Base-by-base conservation (phyloP, 805 yeast genomes). In the Kuraishia cidri region DNA sequence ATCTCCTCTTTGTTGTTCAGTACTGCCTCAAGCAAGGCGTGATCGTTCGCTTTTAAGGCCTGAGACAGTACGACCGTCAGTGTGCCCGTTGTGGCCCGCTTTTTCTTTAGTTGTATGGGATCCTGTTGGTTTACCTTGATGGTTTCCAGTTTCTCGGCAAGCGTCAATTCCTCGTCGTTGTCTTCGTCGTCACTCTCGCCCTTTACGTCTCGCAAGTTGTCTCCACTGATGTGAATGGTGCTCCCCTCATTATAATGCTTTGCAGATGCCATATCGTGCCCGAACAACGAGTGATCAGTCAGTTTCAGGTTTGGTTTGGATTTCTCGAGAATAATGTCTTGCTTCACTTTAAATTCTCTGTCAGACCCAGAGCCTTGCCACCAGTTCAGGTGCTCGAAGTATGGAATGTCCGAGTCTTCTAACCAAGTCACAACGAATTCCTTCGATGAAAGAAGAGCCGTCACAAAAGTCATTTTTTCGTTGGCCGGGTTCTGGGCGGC, bases 21-120 rank as follows among this genome's bases (percentile, higher is more conserved):
- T 9, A 94, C 95, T 3, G 85, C 75, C 54, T 92, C 97, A 40
- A 92, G 65, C 36, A 92, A 63, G 7, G 92, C 62, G 46, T 79
- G 87, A 52, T 92, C 99, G 47, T 83, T 84, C 14, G 94, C 78
- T 46, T 75, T 78, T 40, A 92, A 66, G 0, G 98, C 90, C 60
- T 92, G 98, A 10, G 88, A 66, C 29, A 92, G 64, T n/a, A 92
- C 74, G 1, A 82, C 77, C 2, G 95, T 75, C 38, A 88, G 71
- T 2, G 95, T 75, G 32, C 92, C 94, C 4, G 82, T 69, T 14
- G 76, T 72, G 35, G 66, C 67, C 39, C 71, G 69, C 29, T 58
- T 56, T 38, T 57, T 55, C 28, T 48, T 43, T 35, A 21, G 52
- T 31, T 31, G 37, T 7, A 20, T 7, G 15, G 17, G 33, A 15